Conservation (phyloP, 208 protist species). For the Crithidia mellificae region DNA sequence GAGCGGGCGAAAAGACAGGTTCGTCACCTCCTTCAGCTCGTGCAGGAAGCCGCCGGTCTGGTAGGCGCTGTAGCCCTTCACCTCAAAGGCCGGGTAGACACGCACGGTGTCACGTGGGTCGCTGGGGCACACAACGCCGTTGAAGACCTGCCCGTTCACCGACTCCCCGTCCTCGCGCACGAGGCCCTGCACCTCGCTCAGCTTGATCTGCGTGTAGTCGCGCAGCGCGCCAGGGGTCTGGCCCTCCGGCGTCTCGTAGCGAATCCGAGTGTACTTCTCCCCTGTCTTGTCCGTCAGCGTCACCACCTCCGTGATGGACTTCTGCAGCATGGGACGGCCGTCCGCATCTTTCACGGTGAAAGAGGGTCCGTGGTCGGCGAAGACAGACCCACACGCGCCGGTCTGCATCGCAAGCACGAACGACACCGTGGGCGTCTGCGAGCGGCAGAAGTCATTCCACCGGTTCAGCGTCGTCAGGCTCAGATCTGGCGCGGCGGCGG, state of each 20-base stretch:
- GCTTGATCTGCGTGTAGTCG: conserved; percentile 87
- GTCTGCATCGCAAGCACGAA: conserved; percentile 79
- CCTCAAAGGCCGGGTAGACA: conserved; percentile 83
- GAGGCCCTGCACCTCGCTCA: conserved; percentile 81
- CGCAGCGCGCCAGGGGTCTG: conserved; percentile 78
- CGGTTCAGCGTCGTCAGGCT: conserved; percentile 60
- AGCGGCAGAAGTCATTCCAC: conserved; percentile 83
- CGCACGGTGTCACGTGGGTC: conserved; percentile 83
- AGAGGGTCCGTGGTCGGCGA: conserved; percentile 74
- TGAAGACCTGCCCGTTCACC: conserved; percentile 64
- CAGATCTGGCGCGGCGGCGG: conserved; percentile 70
- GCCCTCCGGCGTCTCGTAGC: conserved; percentile 85
- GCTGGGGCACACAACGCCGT: conserved; percentile 73
- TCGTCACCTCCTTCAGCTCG: conserved; percentile 73
- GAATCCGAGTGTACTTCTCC: conserved; percentile 69
- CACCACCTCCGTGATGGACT: conserved; percentile 68
- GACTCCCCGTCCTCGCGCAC: conserved; percentile 59
- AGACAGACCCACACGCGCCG: conserved; percentile 75
- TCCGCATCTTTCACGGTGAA: conserved; percentile 86
- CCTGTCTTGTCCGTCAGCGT: conserved; percentile 63
- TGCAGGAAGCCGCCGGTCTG: conserved; percentile 85
- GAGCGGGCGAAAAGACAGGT: conserved; percentile 64
- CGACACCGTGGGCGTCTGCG: conserved; percentile 58
- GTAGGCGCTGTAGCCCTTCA: conserved; percentile 70
- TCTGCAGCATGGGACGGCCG: conserved; percentile 79